A percentile compares a stretch with the other conserved stretches of the same genome.
These are phyloP conservation scores for Trichoderma atroviride DNA, from an alignment of 2,329 filamentous ascomycete genomes.

Conservation along the genomic window DNA sequence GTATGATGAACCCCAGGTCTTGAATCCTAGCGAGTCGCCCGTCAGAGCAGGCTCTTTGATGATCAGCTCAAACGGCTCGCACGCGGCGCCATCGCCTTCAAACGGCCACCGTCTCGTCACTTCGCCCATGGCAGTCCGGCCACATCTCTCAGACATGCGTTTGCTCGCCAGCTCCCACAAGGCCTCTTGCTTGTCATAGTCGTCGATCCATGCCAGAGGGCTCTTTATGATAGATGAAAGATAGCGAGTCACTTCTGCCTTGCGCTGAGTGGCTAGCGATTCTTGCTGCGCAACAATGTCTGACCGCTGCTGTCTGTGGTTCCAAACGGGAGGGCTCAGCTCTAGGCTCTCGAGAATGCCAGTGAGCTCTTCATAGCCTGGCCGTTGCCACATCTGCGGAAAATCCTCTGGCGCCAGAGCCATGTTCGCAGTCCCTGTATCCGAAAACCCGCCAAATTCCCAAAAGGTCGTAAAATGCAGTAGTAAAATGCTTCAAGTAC, in stretches of 20 bases:
- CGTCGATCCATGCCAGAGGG: conserved; percentile 67
- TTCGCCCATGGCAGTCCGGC: conserved; percentile 65
- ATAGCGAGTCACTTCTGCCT: conserved; percentile 63
- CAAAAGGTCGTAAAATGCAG: not conserved
- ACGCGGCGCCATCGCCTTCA: conserved; percentile 31
- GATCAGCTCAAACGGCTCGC: conserved; percentile 61
- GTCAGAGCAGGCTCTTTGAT: conserved; percentile 87
- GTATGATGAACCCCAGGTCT: conserved; percentile 94
- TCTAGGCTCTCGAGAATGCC: conserved; percentile 67
- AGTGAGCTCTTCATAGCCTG: conserved; percentile 65
- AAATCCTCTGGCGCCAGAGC: conserved; percentile 59
- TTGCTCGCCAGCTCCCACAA: conserved; percentile 80
- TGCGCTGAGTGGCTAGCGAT: conserved; percentile 45
- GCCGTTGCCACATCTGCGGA: conserved; percentile 80
- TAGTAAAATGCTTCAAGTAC: not conserved
- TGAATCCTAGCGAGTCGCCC: conserved; percentile 84
- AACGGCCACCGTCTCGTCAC: conserved; percentile 60
- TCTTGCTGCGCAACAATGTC: conserved; percentile 47
- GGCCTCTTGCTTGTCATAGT: conserved; percentile 66
- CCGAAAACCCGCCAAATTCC: not conserved
- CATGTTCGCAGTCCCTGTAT: conserved; percentile 32
- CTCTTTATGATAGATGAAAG: conserved; percentile 70
- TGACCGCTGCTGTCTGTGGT: conserved; percentile 46
- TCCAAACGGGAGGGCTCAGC: conserved; percentile 70
- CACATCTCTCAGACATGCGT: conserved; percentile 82